Percentiles rank a stretch among this genome's conserved stretches.
phyloP scores from a whole-genome alignment of 148 eudicot species.

The Silene latifolia region DNA sequence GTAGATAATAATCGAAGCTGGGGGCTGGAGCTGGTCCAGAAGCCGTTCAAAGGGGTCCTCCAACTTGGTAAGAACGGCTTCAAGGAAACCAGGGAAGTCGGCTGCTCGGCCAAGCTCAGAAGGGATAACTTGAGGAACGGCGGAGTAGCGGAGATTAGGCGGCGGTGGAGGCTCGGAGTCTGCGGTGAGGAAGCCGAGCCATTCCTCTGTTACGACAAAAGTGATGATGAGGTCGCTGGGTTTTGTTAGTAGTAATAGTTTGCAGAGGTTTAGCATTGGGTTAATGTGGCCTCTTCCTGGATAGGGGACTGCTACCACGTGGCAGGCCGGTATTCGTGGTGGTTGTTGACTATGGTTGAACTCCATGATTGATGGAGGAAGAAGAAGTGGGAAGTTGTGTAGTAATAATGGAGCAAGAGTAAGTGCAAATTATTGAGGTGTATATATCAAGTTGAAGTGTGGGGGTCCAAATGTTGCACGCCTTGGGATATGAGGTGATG shows the following conservation, averaged over 20 bases:
- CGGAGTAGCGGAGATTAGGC: constrained; percentile 29
- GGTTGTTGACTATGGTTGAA: neutral
- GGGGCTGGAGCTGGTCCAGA: constrained; percentile 38
- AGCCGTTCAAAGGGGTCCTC: constrained; percentile 48
- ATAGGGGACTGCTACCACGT: constrained; percentile 57
- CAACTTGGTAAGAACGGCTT: constrained; percentile 38
- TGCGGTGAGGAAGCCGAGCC: constrained; percentile 46
- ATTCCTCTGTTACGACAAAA: constrained; percentile 37
- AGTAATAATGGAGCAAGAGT: neutral
- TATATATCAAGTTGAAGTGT: too few relatives aligned
- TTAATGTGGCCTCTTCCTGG: constrained; percentile 71
- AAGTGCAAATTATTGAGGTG: neutral
- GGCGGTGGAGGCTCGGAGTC: constrained; percentile 21
- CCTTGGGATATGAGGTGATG: too few relatives aligned
- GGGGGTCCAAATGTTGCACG: neutral
- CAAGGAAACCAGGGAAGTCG: constrained; percentile 33
- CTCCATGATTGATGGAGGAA: neutral
- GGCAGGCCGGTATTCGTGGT: constrained; percentile 3
- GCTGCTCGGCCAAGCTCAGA: constrained; percentile 45
- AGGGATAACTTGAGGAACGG: constrained; percentile 58
- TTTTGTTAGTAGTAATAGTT: constrained; percentile 22
- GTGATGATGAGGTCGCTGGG: constrained; percentile 11
- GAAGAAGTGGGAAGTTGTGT: too few relatives aligned
- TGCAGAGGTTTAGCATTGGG: constrained; percentile 70
- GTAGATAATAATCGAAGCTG: constrained; percentile 29